phyloP scores from a whole-genome alignment of 306 rosid genomes.

The Vigna angularis region DNA sequence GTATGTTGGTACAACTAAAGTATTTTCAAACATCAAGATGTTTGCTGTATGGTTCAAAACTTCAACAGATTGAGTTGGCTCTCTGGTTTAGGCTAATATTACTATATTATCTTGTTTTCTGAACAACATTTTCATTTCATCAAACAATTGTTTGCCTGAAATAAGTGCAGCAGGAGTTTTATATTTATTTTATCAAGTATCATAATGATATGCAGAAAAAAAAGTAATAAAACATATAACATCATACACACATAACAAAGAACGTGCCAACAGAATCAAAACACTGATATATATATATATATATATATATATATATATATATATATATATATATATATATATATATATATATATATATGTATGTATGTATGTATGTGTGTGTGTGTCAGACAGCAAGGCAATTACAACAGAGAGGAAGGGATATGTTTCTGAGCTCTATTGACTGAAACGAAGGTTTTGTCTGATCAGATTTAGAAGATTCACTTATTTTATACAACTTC shows the following conservation, averaged over 20 bases:
- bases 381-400: neutral
- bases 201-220: no score
- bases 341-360: no score
- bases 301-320: no score
- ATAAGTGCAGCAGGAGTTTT: no score
- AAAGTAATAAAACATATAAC: neutral
- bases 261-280: conserved; percentile 1
- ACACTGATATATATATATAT: neutral
- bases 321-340: neutral
- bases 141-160: no score
- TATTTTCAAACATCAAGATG: conserved; percentile 7
- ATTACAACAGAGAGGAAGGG: neutral
- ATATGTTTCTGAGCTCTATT: conserved; percentile 28
- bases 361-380: no score
- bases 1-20: conserved; percentile 1
- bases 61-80: conserved; percentile 6
- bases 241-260: neutral
- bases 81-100: neutral
- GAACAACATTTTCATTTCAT: no score
- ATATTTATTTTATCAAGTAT: no score
- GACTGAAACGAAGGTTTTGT: neutral
- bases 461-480: conserved; percentile 19
- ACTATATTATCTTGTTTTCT: no score
- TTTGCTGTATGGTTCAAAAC: neutral
- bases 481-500: neutral